phyloP scores from a whole-genome alignment of 2,329 filamentous ascomycete genomes.

The Fusarium staphyleae region DNA sequence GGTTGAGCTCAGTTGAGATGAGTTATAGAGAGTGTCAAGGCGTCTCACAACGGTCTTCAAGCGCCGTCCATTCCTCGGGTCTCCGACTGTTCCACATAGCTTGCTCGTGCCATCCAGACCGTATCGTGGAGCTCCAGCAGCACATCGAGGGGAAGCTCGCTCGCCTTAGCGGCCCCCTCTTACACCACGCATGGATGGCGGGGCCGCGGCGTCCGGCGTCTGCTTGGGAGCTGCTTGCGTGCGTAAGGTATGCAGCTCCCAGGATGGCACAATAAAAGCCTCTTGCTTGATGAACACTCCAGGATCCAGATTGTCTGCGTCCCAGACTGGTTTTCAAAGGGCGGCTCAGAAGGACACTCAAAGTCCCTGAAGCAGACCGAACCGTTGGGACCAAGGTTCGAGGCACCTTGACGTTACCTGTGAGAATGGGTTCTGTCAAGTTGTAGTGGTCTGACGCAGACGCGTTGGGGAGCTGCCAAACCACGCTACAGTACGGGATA shows the following conservation, averaged over 20 bases:
- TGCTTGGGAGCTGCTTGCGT: neutral
- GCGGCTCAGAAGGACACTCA: neutral
- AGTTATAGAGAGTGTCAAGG: neutral
- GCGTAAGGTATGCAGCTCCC: neutral
- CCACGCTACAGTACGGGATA: no score
- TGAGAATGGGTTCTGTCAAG: constrained; percentile 10
- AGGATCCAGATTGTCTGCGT: constrained; percentile 3
- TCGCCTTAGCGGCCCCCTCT: constrained; percentile 25
- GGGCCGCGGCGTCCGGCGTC: constrained; percentile 26
- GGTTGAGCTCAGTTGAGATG: neutral
- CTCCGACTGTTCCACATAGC: constrained; percentile 4
- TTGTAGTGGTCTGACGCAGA: constrained; percentile 11
- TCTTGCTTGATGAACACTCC: no score
- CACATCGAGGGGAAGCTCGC: constrained; percentile 21
- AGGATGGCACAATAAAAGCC: neutral
- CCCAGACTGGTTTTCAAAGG: constrained; percentile 1
- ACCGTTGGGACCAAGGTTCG: neutral
- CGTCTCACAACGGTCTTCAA: constrained; percentile 3
- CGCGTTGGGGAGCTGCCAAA: constrained; percentile 6
- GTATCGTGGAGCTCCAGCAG: constrained; percentile 11
- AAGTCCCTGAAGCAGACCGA: neutral
- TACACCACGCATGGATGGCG: constrained; percentile 27
- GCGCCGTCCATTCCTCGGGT: constrained; percentile 16
- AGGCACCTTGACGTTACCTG: no score
- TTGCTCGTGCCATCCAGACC: constrained; percentile 21